Evolutionary conservation across 202 grass and related monocot genomes (phyloP), one percentile per base, ranked within the genome.

Genomic region (Carex arenaria): DNA sequence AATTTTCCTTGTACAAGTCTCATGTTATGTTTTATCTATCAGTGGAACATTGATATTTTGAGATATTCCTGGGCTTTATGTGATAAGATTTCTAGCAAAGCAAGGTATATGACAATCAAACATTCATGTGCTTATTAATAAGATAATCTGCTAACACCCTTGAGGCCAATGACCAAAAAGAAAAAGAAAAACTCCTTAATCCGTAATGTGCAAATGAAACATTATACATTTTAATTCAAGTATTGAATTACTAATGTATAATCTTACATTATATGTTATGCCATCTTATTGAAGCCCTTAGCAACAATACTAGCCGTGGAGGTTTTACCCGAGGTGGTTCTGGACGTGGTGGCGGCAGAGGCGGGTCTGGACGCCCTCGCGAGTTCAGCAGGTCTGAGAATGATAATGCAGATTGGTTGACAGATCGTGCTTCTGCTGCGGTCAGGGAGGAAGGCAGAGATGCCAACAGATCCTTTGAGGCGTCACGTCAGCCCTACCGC

Each of bases 311-410:
- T 59, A 36, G 19, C 43, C 90, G 95, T 5, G 92, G 95, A 49
- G 91, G 96, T 20, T 87, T 72, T 81, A 81, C 67, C 28, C 91
- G 87, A 23, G 87, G 90, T 81, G 91, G 88, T 20, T 77, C 77
- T 79, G 89, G 80, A 15, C 90, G 90, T 30, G 88, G 91, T 63
- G 93, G 90, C 77, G 84, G 94, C 5, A 89, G 88, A 20, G 26
- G 91, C 66, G 88, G 88, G 4, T 89, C 84, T 26, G 86, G 89
- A 10, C 89, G 86, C 78, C 84, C 82, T 82, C 90, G 84, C n/a
- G 90, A 91, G 31, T 92, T 89, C 11, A 89, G 86, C 11, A 89
- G 86, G 9, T 82, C 84, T 26, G 89, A 86, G 2, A 88, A 85
- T 26, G 89, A 86, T 3, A 88, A 85, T 31, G 26, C 42, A 13